These are phyloP conservation scores for Phytophthora hibernalis DNA, from an alignment of 352 stramenopile species.

Conservation along the genomic window DNA sequence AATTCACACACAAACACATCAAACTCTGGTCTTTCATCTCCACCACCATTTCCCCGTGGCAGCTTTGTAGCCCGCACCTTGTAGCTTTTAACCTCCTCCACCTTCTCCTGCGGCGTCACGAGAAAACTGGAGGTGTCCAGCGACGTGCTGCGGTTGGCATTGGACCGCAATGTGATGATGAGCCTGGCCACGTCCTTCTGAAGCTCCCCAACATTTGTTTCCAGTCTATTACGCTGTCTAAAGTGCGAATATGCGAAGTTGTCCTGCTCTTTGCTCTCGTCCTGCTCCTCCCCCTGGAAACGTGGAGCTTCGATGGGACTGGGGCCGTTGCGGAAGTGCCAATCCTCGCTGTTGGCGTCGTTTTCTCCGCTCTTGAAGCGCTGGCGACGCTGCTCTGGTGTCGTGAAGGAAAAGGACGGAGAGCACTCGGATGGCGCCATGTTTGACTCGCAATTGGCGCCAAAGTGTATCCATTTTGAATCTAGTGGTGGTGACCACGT, in stretches of 20 bases:
- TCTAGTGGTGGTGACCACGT: background rate
- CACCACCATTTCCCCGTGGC: background rate
- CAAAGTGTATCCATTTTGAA: conserved; percentile 21
- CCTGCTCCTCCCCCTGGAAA: conserved; percentile 25
- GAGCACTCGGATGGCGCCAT: conserved; percentile 13
- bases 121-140: conserved; percentile 40
- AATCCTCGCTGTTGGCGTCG: conserved; percentile 21
- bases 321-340: conserved; percentile 27
- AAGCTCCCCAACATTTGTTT: conserved; percentile 74
- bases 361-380: background rate
- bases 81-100: conserved; percentile 12
- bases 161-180: conserved; percentile 65
- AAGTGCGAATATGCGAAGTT: conserved; percentile 53
- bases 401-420: conserved; percentile 37
- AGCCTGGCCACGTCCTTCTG: conserved; percentile 79
- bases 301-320: conserved; percentile 24
- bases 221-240: conserved; percentile 62
- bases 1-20: conserved; percentile 16
- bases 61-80: conserved; percentile 16
- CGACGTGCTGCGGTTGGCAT: conserved; percentile 45
- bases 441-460: conserved; percentile 6
- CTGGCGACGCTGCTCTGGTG: conserved; percentile 25
- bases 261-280: conserved; percentile 1
- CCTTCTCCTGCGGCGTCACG: conserved; percentile 9
- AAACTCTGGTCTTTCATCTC: conserved; percentile 7